Percentiles rank a stretch among this genome's conserved stretches.
These are phyloP conservation scores for Amanita muscaria DNA, from an alignment of 768 basidiomycete species.

Conservation along the genomic window DNA sequence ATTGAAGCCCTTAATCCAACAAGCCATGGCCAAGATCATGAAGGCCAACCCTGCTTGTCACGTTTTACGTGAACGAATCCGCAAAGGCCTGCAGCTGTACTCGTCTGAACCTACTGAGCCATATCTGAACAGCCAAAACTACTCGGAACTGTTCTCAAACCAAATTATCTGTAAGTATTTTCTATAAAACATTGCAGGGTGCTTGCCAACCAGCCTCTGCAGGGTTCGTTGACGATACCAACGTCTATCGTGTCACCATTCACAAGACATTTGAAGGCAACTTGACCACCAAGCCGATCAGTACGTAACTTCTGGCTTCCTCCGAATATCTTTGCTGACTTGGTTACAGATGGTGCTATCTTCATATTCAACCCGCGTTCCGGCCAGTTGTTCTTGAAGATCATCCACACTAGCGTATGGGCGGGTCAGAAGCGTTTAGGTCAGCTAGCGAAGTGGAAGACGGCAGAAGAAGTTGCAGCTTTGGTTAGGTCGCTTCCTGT, in stretches of 20 bases:
- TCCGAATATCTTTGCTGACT: not conserved
- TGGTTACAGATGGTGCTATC: conserved; percentile 71
- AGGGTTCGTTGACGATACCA: conserved; percentile 99
- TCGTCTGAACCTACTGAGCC: conserved; percentile 99
- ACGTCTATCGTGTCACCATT: conserved; percentile 98
- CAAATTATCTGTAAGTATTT: conserved; percentile 78
- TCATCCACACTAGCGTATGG: conserved; percentile 99
- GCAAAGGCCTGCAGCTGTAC: conserved; percentile 96
- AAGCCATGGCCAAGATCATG: conserved; percentile 99
- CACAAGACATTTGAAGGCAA: conserved; percentile 99
- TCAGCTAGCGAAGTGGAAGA: conserved; percentile 99
- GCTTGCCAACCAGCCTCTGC: conserved; percentile 6
- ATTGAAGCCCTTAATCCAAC: conserved; percentile 94
- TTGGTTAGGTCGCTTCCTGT: conserved; percentile 96
- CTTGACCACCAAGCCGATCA: conserved; percentile 98
- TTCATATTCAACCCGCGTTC: conserved; percentile 99
- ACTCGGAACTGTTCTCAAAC: conserved; percentile 94
- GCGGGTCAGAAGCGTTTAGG: conserved; percentile 99
- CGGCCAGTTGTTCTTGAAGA: conserved; percentile 95
- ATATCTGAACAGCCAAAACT: conserved; percentile 97
- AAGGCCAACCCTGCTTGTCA: conserved; percentile 98
- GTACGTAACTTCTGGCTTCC: conserved; percentile 29
- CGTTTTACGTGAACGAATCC: conserved; percentile 95
- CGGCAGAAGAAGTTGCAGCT: conserved; percentile 99
- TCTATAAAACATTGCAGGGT: not conserved